Percentiles rank a stretch among this genome's conserved stretches.
Conservation (phyloP, 176 grass and related monocot species). For the Rhipidocladum racemiflorum region DNA sequence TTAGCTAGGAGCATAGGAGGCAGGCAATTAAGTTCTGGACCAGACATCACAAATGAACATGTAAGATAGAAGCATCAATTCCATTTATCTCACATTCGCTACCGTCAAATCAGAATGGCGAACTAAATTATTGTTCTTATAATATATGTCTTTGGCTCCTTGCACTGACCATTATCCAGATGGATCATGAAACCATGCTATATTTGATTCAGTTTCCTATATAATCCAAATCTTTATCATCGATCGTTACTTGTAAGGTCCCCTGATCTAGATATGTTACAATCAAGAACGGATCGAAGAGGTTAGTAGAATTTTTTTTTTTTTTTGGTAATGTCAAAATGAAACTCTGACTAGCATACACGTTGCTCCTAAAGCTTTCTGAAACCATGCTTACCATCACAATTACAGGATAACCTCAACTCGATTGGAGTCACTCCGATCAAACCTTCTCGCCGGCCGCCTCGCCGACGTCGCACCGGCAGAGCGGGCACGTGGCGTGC, state of each 20-base stretch:
- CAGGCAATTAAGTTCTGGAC: neutral
- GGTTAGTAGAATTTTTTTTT: no score
- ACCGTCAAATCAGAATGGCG: neutral
- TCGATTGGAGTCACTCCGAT: neutral
- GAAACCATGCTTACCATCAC: neutral
- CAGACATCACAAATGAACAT: neutral
- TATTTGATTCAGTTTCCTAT: conserved; percentile 1
- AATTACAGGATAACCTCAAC: neutral
- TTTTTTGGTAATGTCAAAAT: neutral
- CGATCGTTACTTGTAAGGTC: neutral
- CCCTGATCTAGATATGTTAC: neutral
- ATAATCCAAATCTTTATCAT: conserved; percentile 26
- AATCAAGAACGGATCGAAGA: neutral
- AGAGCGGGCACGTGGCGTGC: conserved; percentile 54
- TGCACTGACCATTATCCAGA: conserved; percentile 5
- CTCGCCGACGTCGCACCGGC: conserved; percentile 40
- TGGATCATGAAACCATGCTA: neutral
- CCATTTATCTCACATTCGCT: neutral
- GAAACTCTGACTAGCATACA: neutral
- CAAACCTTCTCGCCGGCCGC: neutral
- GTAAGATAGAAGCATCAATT: neutral
- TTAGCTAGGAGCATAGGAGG: neutral
- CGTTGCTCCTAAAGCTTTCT: neutral
- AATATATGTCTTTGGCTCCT: neutral
- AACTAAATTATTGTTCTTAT: conserved; percentile 1